Conservation (phyloP, 495 filamentous ascomycete species). For the Apodospora peruviana region DNA sequence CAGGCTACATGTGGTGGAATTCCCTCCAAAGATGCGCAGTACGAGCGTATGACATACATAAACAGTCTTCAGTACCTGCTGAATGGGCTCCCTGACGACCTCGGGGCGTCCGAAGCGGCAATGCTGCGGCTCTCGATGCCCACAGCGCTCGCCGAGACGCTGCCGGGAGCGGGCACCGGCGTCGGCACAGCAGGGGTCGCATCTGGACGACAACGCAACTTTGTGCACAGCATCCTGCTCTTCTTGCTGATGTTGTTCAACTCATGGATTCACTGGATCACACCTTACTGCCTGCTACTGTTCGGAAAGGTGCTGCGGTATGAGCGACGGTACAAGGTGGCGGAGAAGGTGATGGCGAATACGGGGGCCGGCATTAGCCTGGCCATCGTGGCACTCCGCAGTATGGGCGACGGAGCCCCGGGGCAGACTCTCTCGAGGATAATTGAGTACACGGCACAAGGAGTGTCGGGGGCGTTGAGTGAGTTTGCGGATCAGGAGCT, state of each 20-base stretch:
- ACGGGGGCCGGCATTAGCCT: neutral
- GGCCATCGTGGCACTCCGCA: neutral
- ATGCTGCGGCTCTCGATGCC: constrained; percentile 45
- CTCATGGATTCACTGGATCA: constrained; percentile 2
- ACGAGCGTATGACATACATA: constrained; percentile 63
- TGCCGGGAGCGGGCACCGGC: too few relatives aligned
- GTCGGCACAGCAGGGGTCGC: neutral
- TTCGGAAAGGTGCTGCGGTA: constrained; percentile 5
- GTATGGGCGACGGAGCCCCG: constrained; percentile 1
- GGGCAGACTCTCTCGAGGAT: neutral
- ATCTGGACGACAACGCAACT: neutral
- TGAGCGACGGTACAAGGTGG: constrained; percentile 12
- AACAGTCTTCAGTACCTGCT: constrained; percentile 62
- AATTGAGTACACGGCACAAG: constrained; percentile 6
- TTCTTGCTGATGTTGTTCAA: constrained; percentile 6
- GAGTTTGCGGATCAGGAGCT: constrained; percentile 13
- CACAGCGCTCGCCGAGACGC: neutral
- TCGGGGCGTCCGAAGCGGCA: constrained; percentile 43
- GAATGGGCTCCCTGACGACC: constrained; percentile 54
- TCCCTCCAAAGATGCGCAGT: constrained; percentile 18
- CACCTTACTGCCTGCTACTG: constrained; percentile 1
- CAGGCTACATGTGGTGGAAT: neutral
- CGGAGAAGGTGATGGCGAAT: constrained; percentile 2
- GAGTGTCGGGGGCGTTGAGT: constrained; percentile 12
- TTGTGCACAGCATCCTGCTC: constrained; percentile 11